phyloP scores from a whole-genome alignment of 805 yeast genomes.

The Candida boleticola region DNA sequence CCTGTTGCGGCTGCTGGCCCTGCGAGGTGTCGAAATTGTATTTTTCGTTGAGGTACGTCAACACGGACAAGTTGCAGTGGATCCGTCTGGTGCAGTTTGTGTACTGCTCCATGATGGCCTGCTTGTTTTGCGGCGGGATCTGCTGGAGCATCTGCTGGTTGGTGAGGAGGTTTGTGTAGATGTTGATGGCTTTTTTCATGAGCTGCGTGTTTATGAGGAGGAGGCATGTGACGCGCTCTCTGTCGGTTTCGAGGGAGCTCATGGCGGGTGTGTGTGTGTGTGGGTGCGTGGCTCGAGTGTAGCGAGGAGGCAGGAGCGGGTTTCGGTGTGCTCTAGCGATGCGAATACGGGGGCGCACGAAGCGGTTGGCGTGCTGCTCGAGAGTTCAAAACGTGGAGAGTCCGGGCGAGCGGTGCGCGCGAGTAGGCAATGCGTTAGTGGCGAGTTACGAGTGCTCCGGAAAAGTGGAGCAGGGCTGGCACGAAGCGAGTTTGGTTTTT shows the following conservation, averaged over 20 bases:
- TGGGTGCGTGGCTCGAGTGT: too few relatives aligned
- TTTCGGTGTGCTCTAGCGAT: too few relatives aligned
- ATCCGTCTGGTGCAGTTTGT: conserved; percentile 40
- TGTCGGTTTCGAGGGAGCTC: conserved; percentile 19
- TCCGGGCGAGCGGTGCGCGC: too few relatives aligned
- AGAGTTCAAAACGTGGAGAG: too few relatives aligned
- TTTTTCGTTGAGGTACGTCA: conserved; percentile 37
- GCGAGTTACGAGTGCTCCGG: too few relatives aligned
- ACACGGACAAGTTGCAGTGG: conserved; percentile 41
- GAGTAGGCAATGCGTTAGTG: too few relatives aligned
- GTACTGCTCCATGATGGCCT: conserved; percentile 32
- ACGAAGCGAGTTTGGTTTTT: too few relatives aligned
- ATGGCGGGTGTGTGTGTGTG: background rate
- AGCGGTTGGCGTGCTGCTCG: too few relatives aligned
- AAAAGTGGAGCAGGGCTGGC: too few relatives aligned
- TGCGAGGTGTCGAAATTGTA: conserved; percentile 30
- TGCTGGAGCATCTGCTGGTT: conserved; percentile 34
- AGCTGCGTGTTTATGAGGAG: conserved; percentile 42
- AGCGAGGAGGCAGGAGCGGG: too few relatives aligned
- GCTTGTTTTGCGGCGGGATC: conserved; percentile 27
- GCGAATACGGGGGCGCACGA: too few relatives aligned
- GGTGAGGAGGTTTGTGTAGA: conserved; percentile 33
- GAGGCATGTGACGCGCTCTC: conserved; percentile 42
- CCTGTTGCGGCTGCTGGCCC: conserved; percentile 23
- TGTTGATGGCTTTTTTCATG: conserved; percentile 37